Evolutionary conservation across 2,329 filamentous ascomycete species (phyloP).

Genomic region (Hymenoscyphus albidus): DNA sequence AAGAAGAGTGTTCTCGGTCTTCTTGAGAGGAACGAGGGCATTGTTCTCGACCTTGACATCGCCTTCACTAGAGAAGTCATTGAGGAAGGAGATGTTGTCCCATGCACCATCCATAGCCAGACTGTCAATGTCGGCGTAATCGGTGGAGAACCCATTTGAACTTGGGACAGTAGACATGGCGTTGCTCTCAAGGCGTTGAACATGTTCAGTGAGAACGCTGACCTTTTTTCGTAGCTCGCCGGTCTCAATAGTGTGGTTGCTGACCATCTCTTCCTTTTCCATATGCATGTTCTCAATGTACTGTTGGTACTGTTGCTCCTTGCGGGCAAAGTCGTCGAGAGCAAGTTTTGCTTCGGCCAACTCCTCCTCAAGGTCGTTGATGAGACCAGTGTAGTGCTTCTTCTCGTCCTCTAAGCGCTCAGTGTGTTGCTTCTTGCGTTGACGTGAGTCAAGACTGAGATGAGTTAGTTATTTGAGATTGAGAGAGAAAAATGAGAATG

Average conservation of each 20-base stretch:
- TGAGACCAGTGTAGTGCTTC: slow-evolving; percentile 77
- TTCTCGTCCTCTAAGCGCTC: slow-evolving; percentile 96
- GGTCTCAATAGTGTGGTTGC: slow-evolving; percentile 83
- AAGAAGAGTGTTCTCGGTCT: slow-evolving; percentile 44
- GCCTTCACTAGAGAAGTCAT: slow-evolving; percentile 62
- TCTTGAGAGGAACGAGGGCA: slow-evolving; percentile 48
- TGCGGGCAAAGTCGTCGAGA: slow-evolving; percentile 65
- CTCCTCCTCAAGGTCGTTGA: slow-evolving; percentile 75
- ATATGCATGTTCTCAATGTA: slow-evolving; percentile 73
- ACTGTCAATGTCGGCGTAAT: slow-evolving; percentile 78
- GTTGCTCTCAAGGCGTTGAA: slow-evolving; percentile 65
- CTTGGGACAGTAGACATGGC: slow-evolving; percentile 49
- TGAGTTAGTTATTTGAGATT: slow-evolving; percentile 23
- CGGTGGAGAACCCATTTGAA: slow-evolving; percentile 61
- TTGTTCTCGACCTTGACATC: slow-evolving; percentile 57
- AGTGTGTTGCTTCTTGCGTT: slow-evolving; percentile 97
- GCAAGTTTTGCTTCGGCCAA: slow-evolving; percentile 64
- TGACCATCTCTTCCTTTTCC: slow-evolving; percentile 90
- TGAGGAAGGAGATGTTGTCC: slow-evolving; percentile 77
- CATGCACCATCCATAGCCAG: slow-evolving; percentile 77
- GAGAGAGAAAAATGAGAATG: slow-evolving; percentile 5
- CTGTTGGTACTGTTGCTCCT: slow-evolving; percentile 70
- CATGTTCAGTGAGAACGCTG: slow-evolving; percentile 70
- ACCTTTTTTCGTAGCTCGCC: slow-evolving; percentile 91
- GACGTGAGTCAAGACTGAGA: slow-evolving; percentile 82